These are phyloP conservation scores for Boletus huronensis DNA, from an alignment of 768 basidiomycete genomes.

Conservation along the genomic window DNA sequence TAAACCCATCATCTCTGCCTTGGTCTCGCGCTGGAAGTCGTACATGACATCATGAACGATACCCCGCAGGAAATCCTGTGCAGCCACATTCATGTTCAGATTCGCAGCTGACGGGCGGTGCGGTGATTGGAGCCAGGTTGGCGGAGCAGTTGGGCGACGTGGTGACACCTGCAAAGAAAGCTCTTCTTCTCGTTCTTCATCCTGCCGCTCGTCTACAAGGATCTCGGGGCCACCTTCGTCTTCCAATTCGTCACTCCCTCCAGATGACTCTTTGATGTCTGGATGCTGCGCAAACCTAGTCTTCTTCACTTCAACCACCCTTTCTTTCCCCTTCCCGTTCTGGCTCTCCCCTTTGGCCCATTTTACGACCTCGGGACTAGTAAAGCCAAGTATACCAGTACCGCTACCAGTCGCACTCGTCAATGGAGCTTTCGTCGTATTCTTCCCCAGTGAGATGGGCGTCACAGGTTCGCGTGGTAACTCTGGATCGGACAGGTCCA, in stretches of 20 bases:
- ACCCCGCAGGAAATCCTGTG: constrained; percentile 58
- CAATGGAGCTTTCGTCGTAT: constrained; percentile 11
- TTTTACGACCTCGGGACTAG: constrained; percentile 49
- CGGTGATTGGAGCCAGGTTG: constrained; percentile 40
- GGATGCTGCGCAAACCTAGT: constrained; percentile 41
- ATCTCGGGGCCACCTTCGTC: background rate
- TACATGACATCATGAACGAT: constrained; percentile 71
- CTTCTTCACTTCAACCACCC: constrained; percentile 33
- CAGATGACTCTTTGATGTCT: constrained; percentile 26
- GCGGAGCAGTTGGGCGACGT: constrained; percentile 37
- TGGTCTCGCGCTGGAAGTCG: constrained; percentile 67
- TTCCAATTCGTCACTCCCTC: constrained; percentile 11
- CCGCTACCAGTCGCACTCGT: constrained; percentile 3
- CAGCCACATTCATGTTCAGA: constrained; percentile 30
- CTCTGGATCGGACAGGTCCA: constrained; percentile 28
- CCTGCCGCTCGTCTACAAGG: constrained; percentile 10
- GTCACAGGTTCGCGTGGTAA: constrained; percentile 33
- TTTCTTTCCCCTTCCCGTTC: constrained; percentile 29
- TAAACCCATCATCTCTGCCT: constrained; percentile 68
- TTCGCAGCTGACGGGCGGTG: constrained; percentile 27
- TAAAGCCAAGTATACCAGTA: constrained; percentile 41
- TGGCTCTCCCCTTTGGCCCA: constrained; percentile 46
- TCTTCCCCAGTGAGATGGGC: constrained; percentile 28
- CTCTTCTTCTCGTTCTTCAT: constrained; percentile 31
- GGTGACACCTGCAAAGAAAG: constrained; percentile 59